Evolutionary conservation across 2,329 filamentous ascomycete genomes (phyloP).

Genomic region (Neofusicoccum laricinum): DNA sequence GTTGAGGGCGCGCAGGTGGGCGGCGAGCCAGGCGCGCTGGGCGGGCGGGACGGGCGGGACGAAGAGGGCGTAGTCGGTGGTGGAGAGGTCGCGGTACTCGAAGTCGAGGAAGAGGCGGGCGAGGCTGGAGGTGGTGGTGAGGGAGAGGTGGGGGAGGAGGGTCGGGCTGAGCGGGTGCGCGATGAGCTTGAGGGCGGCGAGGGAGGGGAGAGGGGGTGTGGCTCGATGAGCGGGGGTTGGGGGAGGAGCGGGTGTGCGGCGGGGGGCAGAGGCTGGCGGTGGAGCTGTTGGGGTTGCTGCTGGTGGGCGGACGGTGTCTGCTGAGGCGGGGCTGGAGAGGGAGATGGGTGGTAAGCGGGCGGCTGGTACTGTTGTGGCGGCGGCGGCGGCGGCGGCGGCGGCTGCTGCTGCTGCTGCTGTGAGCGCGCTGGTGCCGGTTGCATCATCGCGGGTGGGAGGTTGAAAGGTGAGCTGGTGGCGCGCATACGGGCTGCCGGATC

Average conservation of each 20-base stretch:
- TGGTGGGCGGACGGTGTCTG: no score
- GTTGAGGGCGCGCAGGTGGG: neutral
- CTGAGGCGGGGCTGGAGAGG: no score
- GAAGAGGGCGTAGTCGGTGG: neutral
- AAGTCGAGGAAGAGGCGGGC: conserved; percentile 1
- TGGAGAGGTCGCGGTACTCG: neutral
- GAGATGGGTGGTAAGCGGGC: no score
- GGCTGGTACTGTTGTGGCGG: no score
- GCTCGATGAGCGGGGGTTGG: neutral
- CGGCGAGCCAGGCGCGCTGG: neutral
- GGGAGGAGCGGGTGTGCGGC: neutral
- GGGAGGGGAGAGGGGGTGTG: neutral
- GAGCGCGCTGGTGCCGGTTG: no score
- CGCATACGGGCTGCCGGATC: no score
- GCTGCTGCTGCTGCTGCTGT: no score
- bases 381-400: no score
- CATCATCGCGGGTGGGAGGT: no score
- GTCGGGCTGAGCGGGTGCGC: neutral
- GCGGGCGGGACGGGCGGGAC: neutral
- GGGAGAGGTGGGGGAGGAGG: neutral
- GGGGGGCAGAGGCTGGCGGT: neutral
- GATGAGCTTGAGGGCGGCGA: neutral
- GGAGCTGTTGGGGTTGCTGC: neutral
- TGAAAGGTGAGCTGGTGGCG: no score
- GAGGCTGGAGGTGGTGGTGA: neutral